Base-by-base conservation (phyloP, 345 rosid genomes). In the Mangifera indica region DNA sequence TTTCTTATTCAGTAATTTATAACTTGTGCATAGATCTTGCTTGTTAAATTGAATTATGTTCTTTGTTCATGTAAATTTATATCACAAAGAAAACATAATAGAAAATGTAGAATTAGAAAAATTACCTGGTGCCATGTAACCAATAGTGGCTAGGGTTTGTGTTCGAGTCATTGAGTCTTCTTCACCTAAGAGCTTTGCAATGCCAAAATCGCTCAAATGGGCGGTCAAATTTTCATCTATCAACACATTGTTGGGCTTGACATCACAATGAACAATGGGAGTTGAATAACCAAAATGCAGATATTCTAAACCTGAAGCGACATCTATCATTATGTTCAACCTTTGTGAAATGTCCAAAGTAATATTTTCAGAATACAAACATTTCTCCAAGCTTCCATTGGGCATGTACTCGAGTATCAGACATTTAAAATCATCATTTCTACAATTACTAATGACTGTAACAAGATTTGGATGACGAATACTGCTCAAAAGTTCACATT, bases 251-350 rank as follows among this genome's bases (percentile, higher is more conserved):
- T 29, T 48, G 0, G 74, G 74, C 22, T 76, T 70, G 12, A 76
- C 45, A 34, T 76, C 78, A 5, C 78, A 70, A 0, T 70, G 70
- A 18, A 62, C 42, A 0, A 76, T 10, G 2, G 78, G 59, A 9
- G 51, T 55, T 46, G 59, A 15, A 20, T 44, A 7, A 21, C 66
- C 65, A 12, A 32, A 61, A 37, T 37, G 74, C 10, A 76, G 77
- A 53, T 74, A 74, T 25, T 74, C 77, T 21, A 74, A 11, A 12
- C 53, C 77, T 14, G 48, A 52, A 18, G 75, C 79, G 9, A 76
- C 63, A 21, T 76, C 79, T 3, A 76, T 76, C 71, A 24, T 75
- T 63, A 42, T 26, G 68, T 53, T 51, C 7, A 34, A 34, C 40
- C 40, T 34, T 0, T 57, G 65, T 20, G 29, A 21, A 20, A 73